These are phyloP conservation scores for Porpolomopsis calyptriformis DNA, from an alignment of 768 basidiomycete species.

Conservation along the genomic window DNA sequence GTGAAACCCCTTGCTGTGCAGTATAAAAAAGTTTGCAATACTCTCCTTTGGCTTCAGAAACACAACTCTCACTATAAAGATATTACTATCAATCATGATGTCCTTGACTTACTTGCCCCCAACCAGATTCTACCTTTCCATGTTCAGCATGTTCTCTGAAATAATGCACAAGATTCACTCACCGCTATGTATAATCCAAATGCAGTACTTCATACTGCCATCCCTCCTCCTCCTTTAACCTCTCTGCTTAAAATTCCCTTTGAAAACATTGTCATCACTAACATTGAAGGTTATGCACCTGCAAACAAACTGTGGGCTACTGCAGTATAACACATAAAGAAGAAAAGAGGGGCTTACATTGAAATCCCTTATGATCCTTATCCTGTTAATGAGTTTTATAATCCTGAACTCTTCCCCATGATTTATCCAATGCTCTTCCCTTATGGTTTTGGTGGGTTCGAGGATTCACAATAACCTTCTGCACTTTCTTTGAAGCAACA, in stretches of 20 bases:
- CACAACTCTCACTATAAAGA: slow-evolving; percentile 28
- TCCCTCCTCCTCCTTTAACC: slow-evolving; percentile 7
- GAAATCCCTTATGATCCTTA: slow-evolving; percentile 21
- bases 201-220: slow-evolving; percentile 8
- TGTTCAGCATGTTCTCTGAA: slow-evolving; percentile 16
- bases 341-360: slow-evolving; percentile 18
- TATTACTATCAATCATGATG: slow-evolving; percentile 16
- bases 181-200: slow-evolving; percentile 9
- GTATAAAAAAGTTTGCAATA: slow-evolving; percentile 19
- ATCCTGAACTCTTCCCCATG: slow-evolving; percentile 27
- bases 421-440: slow-evolving; percentile 37
- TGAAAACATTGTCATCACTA: slow-evolving; percentile 21
- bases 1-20: slow-evolving; percentile 27
- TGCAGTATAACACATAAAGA: slow-evolving; percentile 23
- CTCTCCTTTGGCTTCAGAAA: slow-evolving; percentile 25
- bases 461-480: slow-evolving; percentile 24
- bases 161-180: slow-evolving; percentile 6
- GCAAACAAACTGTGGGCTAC: slow-evolving; percentile 22
- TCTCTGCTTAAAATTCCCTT: slow-evolving; percentile 20
- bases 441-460: slow-evolving; percentile 33
- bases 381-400: slow-evolving; percentile 27
- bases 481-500: slow-evolving; percentile 24
- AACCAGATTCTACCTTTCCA: slow-evolving; percentile 18
- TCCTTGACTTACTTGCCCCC: slow-evolving; percentile 13
- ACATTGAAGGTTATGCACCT: slow-evolving; percentile 20